These are phyloP conservation scores for Petunia secreta DNA, from an alignment of 257 asterid genomes.

Conservation along the genomic window DNA sequence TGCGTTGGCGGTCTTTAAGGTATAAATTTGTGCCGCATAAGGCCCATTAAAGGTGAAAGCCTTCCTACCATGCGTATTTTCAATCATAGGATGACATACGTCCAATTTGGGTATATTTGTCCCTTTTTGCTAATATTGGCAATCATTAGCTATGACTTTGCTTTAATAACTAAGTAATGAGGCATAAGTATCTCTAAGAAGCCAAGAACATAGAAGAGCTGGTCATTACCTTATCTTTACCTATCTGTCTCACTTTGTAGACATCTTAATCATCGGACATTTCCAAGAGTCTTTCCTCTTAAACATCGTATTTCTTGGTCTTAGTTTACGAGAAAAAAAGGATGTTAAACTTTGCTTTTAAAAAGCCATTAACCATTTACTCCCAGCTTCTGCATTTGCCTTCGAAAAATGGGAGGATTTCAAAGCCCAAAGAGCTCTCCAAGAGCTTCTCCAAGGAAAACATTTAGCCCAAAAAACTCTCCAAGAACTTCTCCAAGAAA, in stretches of 20 bases:
- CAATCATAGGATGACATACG: no score
- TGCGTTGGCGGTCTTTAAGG: no score
- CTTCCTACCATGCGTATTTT: no score
- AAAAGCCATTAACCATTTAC: not conserved
- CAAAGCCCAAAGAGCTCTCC: slow-evolving; percentile 44
- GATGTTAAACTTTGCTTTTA: not conserved
- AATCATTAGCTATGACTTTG: not conserved
- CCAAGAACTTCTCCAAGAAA: slow-evolving; percentile 41
- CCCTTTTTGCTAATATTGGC: no score
- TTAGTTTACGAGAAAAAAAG: not conserved
- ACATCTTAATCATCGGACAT: not conserved
- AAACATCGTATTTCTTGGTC: slow-evolving; percentile 22
- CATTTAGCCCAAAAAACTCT: slow-evolving; percentile 16
- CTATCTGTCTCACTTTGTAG: not conserved
- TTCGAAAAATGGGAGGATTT: slow-evolving; percentile 36
- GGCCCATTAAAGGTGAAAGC: no score
- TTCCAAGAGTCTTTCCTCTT: slow-evolving; percentile 23
- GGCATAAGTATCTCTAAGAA: slow-evolving; percentile 27
- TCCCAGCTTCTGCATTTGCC: slow-evolving; percentile 11
- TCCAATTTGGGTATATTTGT: no score
- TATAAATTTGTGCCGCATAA: no score
- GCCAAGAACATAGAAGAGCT: slow-evolving; percentile 17
- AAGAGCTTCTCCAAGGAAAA: slow-evolving; percentile 19
- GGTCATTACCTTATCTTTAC: slow-evolving; percentile 4
- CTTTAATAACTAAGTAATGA: slow-evolving; percentile 14